Evolutionary conservation across 176 grass and related monocot species (phyloP).

Genomic region (Thinopyrum elongatum): DNA sequence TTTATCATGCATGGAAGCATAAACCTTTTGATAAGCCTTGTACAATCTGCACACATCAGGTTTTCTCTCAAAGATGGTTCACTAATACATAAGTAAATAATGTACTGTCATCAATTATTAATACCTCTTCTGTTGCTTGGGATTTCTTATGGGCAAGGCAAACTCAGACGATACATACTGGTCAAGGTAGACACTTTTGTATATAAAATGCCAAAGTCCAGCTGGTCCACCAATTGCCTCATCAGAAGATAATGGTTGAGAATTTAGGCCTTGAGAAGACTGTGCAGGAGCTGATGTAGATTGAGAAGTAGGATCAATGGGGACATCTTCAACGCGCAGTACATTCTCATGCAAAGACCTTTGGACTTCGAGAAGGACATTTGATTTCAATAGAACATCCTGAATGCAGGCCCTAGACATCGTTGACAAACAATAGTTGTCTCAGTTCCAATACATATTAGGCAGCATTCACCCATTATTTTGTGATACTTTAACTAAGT

Average conservation of each 20-base stretch:
- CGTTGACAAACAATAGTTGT: constrained; percentile 17
- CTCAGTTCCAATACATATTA: constrained; percentile 25
- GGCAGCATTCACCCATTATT: background rate
- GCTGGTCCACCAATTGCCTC: constrained; percentile 62
- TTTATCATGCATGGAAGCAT: constrained; percentile 91
- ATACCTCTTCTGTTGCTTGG: constrained; percentile 89
- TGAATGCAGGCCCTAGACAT: constrained; percentile 66
- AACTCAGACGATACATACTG: constrained; percentile 95
- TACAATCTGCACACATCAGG: constrained; percentile 61
- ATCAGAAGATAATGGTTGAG: constrained; percentile 43
- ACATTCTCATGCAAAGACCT: constrained; percentile 68
- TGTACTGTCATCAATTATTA: background rate
- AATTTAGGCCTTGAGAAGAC: constrained; percentile 28
- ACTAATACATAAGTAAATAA: constrained; percentile 8
- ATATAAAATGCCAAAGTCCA: constrained; percentile 99
- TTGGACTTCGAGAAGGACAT: constrained; percentile 80
- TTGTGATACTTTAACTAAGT: constrained; percentile 16
- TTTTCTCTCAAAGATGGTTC: constrained; percentile 6
- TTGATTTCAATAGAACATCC: constrained; percentile 83
- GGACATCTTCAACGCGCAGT: constrained; percentile 73
- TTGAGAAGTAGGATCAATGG: constrained; percentile 40
- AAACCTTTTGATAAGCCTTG: constrained; percentile 87
- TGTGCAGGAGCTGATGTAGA: constrained; percentile 17
- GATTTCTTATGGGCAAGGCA: constrained; percentile 53
- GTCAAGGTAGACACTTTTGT: constrained; percentile 86